Conservation (phyloP, 495 filamentous ascomycete genomes). For the Platismatia glauca region DNA sequence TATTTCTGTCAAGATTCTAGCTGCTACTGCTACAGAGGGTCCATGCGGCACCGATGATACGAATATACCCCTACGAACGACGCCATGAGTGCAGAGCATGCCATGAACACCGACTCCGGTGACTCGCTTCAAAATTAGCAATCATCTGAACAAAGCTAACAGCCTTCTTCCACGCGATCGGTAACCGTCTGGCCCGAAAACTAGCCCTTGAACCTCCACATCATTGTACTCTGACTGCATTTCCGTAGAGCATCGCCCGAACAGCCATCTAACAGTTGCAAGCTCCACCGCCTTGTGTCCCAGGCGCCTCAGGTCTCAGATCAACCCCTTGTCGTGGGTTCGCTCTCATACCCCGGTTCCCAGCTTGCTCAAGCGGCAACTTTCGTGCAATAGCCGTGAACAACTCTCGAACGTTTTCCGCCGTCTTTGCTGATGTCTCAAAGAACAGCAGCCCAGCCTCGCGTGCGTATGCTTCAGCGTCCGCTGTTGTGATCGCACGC, state of each 20-base stretch:
- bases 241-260: not conserved
- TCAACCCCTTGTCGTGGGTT: constrained; percentile 73
- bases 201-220: not conserved
- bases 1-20: not conserved
- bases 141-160: not conserved
- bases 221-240: not conserved
- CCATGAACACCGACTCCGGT: not conserved
- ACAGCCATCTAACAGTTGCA: constrained; percentile 58
- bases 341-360: constrained; percentile 69
- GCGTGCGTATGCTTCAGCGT: constrained; percentile 88
- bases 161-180: not conserved
- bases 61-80: not conserved
- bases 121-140: not conserved
- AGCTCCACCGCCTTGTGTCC: constrained; percentile 61
- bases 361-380: constrained; percentile 80
- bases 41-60: not conserved
- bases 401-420: constrained; percentile 87
- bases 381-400: constrained; percentile 99
- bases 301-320: constrained; percentile 64
- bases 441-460: constrained; percentile 94
- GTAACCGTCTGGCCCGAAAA: not conserved
- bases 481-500: constrained; percentile 76
- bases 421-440: constrained; percentile 94
- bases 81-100: not conserved
- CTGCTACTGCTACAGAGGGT: not conserved